Conservation (phyloP, 1,284 basidiomycete genomes). For the Vanrija pseudolonga region DNA sequence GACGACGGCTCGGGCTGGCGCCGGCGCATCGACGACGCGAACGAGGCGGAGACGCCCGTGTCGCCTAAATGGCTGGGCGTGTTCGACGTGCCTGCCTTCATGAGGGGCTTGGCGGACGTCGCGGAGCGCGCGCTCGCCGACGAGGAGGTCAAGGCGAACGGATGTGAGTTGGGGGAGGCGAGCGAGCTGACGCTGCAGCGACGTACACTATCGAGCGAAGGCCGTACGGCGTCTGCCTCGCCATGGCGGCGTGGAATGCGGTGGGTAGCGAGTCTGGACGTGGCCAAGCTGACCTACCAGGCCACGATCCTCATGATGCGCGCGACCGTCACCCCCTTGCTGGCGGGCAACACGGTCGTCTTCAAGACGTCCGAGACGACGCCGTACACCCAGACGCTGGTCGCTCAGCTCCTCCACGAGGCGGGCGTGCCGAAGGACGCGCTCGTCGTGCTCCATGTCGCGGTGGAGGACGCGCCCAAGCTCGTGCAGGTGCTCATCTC, state of each 20-base stretch:
- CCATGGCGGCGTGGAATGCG: constrained; percentile 28
- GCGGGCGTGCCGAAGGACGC: constrained; percentile 62
- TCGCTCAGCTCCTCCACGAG: constrained; percentile 50
- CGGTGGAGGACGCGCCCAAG: constrained; percentile 51
- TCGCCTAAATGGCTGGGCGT: constrained; percentile 20
- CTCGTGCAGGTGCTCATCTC: constrained; percentile 57
- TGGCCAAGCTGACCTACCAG: neutral
- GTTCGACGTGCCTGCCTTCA: constrained; percentile 28
- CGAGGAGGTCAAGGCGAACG: neutral
- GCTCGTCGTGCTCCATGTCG: constrained; percentile 59
- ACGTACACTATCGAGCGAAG: constrained; percentile 21
- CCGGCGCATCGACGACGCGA: constrained; percentile 7
- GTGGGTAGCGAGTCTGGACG: constrained; percentile 4
- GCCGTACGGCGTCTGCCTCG: constrained; percentile 26
- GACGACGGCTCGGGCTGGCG: constrained; percentile 11
- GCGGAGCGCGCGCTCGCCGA: constrained; percentile 8
- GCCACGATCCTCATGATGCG: constrained; percentile 35
- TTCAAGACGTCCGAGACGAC: constrained; percentile 60
- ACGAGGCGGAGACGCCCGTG: constrained; percentile 16
- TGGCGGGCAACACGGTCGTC: constrained; percentile 64
- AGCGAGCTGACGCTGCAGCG: constrained; percentile 34
- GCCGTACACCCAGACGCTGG: constrained; percentile 55
- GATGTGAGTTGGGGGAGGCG: constrained; percentile 23
- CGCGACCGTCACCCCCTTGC: constrained; percentile 56
- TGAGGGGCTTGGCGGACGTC: constrained; percentile 16